Evolutionary conservation across 352 stramenopile genomes (phyloP).

Genomic region (Pythium oligandrum): DNA sequence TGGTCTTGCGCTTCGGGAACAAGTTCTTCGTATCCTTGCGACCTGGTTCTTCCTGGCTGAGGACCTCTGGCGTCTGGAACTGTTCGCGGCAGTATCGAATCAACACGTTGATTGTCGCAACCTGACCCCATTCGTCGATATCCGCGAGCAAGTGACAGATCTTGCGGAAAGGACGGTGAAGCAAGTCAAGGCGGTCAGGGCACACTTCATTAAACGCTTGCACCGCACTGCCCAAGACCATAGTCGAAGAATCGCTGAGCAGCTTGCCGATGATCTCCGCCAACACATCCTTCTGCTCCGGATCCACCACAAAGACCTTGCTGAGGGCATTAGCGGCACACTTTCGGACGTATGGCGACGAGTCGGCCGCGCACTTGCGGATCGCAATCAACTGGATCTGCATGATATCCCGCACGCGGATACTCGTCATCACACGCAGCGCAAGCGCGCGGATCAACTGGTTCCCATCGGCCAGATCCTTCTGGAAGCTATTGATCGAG

Average conservation of each 20-base stretch:
- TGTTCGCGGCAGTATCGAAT: conserved; percentile 94
- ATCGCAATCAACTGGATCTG: conserved; percentile 98
- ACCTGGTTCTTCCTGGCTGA: conserved; percentile 22
- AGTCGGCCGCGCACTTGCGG: conserved; percentile 89
- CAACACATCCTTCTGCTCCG: conserved; percentile 86
- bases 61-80: conserved; percentile 87
- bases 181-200: conserved; percentile 91
- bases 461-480: conserved; percentile 94
- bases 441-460: conserved; percentile 92
- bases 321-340: conserved; percentile 94
- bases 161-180: conserved; percentile 95
- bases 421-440: conserved; percentile 96
- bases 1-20: conserved; percentile 68
- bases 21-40: conserved; percentile 44
- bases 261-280: conserved; percentile 92
- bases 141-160: conserved; percentile 97
- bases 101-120: conserved; percentile 92
- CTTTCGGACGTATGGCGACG: conserved; percentile 96
- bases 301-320: conserved; percentile 92
- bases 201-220: conserved; percentile 96
- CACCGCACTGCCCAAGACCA: conserved; percentile 96
- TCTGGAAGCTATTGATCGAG: conserved; percentile 98
- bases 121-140: conserved; percentile 99
- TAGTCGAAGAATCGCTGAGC: conserved; percentile 93
- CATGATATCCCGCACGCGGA: conserved; percentile 97